Conservation (phyloP, 1,284 basidiomycete species). For the Chondrostereum purpureum region DNA sequence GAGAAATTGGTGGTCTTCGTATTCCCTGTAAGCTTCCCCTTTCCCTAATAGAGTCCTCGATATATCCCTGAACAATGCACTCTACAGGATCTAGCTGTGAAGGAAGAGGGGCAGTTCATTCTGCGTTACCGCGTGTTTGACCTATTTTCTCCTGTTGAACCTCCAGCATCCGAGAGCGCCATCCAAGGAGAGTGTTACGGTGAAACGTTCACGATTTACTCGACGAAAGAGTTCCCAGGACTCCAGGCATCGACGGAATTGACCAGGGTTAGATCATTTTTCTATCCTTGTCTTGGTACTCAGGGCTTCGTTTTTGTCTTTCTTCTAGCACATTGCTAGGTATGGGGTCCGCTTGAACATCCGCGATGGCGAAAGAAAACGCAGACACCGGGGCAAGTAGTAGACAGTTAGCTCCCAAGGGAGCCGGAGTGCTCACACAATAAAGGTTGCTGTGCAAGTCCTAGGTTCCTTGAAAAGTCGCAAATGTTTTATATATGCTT, state of each 20-base stretch:
- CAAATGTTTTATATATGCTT: too few species aligned
- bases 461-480: too few species aligned
- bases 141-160: constrained; percentile 38
- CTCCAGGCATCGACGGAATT: constrained; percentile 65
- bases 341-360: constrained; percentile 69
- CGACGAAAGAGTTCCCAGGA: constrained; percentile 76
- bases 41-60: constrained; percentile 5
- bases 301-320: constrained; percentile 7
- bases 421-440: too few species aligned
- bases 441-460: too few species aligned
- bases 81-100: constrained; percentile 47
- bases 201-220: constrained; percentile 62
- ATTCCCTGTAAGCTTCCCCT: constrained; percentile 39
- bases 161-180: constrained; percentile 21
- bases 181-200: constrained; percentile 70
- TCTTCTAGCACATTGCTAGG: constrained; percentile 49
- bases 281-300: constrained; percentile 4
- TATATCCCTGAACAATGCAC: constrained; percentile 11
- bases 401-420: constrained; percentile 17
- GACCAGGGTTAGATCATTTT: constrained; percentile 50
- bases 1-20: constrained; percentile 45
- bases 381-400: constrained; percentile 47
- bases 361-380: constrained; percentile 60
- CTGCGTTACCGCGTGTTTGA: constrained; percentile 66
- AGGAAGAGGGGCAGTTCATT: constrained; percentile 58